phyloP scores from a whole-genome alignment of 495 filamentous ascomycete species.

The Penicillium cataractarum region DNA sequence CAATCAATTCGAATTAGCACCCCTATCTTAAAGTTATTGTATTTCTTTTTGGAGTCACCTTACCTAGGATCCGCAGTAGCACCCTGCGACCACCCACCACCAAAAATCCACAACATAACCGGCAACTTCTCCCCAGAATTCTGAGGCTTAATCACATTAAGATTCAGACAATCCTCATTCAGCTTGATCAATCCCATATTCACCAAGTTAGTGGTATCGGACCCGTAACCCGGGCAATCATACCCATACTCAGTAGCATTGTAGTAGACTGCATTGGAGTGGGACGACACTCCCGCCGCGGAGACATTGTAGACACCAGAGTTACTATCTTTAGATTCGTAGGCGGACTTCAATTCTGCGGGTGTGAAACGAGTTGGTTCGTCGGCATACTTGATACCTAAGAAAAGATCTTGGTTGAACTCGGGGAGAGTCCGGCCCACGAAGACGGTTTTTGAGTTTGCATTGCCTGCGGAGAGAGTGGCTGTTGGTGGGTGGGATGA shows the following conservation, averaged over 20 bases:
- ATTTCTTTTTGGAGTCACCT: conserved; percentile 19
- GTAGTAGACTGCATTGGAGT: conserved; percentile 23
- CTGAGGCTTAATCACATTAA: conserved; percentile 65
- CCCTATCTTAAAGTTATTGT: no score
- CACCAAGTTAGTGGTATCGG: conserved; percentile 32
- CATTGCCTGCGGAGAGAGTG: conserved; percentile 15
- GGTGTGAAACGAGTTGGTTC: conserved; percentile 37
- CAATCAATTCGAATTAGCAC: no score
- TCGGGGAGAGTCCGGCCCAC: conserved; percentile 35
- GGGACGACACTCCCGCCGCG: background rate
- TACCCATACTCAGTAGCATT: conserved; percentile 43
- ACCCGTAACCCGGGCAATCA: conserved; percentile 44
- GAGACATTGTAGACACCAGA: conserved; percentile 21
- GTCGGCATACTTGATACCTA: conserved; percentile 43
- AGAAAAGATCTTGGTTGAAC: conserved; percentile 38
- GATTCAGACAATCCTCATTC: conserved; percentile 65
- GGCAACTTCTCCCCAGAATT: conserved; percentile 54
- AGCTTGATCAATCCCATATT: conserved; percentile 28
- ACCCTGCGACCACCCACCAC: conserved; percentile 56
- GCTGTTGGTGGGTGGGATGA: conserved; percentile 14
- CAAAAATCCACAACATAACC: conserved; percentile 69
- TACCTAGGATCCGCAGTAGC: conserved; percentile 43
- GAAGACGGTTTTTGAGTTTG: conserved; percentile 23
- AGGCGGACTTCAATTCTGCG: conserved; percentile 29
- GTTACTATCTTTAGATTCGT: conserved; percentile 29